Percentiles rank a stretch among this genome's conserved stretches.
These are phyloP conservation scores for Aspergillus affinis DNA, from an alignment of 495 filamentous ascomycete species.

Conservation along the genomic window DNA sequence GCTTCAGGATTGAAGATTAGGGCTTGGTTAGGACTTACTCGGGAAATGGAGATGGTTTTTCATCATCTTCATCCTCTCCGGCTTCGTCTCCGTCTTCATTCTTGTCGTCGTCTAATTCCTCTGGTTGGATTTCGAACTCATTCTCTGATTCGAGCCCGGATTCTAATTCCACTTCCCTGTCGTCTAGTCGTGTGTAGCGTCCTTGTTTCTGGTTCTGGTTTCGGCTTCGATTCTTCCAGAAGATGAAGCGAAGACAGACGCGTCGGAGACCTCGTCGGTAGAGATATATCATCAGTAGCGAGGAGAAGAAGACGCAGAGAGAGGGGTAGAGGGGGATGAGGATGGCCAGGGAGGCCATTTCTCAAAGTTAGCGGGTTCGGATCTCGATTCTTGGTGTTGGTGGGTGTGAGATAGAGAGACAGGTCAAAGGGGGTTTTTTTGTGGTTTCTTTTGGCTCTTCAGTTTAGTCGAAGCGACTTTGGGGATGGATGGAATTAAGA, in stretches of 20 bases:
- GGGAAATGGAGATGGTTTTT: background rate
- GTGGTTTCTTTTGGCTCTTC: too few species aligned
- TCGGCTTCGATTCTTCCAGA: background rate
- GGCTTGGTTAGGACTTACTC: background rate
- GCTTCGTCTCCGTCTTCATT: background rate
- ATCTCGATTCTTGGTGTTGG: too few species aligned
- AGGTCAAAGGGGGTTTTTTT: too few species aligned
- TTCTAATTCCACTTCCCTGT: background rate
- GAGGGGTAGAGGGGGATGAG: conserved; percentile 17
- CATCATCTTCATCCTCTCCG: background rate
- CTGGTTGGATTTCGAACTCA: too few species aligned
- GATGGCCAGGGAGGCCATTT: background rate
- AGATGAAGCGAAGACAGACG: background rate
- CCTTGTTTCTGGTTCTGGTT: too few species aligned
- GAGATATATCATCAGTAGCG: conserved; percentile 18
- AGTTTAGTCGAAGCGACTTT: too few species aligned
- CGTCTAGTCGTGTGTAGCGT: background rate
- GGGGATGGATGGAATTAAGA: too few species aligned
- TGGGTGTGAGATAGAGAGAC: too few species aligned
- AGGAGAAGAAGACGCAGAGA: conserved; percentile 19
- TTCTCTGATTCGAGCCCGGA: too few species aligned
- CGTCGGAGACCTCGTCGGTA: conserved; percentile 8
- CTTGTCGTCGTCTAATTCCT: background rate
- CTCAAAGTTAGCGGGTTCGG: too few species aligned
- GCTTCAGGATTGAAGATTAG: too few species aligned